Evolutionary conservation across 805 yeast species (phyloP).

Genomic region (Ogataea allantospora): DNA sequence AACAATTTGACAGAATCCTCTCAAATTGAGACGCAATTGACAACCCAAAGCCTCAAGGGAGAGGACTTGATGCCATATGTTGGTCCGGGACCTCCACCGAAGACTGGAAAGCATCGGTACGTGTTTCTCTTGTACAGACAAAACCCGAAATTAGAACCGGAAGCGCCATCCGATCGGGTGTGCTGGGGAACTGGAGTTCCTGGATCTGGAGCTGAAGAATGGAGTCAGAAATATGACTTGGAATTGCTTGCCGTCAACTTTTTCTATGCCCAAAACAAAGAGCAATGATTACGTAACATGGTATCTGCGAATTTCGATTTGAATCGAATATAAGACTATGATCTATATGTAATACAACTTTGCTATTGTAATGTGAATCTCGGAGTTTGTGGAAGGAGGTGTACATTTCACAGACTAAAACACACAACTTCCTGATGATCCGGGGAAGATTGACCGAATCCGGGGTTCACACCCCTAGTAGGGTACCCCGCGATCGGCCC

Average conservation of each 20-base stretch:
- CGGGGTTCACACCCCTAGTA: slow-evolving; percentile 1
- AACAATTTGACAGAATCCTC: slow-evolving; percentile 26
- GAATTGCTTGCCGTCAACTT: slow-evolving; percentile 75
- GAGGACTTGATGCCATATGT: slow-evolving; percentile 52
- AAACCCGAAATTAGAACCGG: slow-evolving; percentile 41
- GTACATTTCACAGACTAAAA: neutral
- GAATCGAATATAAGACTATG: too few relatives aligned
- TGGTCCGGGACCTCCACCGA: slow-evolving; percentile 91
- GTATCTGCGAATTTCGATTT: too few relatives aligned
- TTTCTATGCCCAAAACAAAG: slow-evolving; percentile 71
- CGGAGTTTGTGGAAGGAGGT: neutral
- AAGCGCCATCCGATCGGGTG: slow-evolving; percentile 53
- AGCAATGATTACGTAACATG: slow-evolving; percentile 21
- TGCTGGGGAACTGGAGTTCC: slow-evolving; percentile 88
- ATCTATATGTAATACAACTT: too few relatives aligned
- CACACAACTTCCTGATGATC: neutral
- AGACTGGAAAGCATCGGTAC: slow-evolving; percentile 85
- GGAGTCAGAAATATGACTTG: slow-evolving; percentile 62
- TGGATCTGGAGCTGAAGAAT: slow-evolving; percentile 72
- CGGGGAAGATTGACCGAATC: neutral
- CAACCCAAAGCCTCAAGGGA: slow-evolving; percentile 41
- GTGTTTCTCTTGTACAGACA: slow-evolving; percentile 75
- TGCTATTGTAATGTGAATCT: neutral
- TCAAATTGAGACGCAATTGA: slow-evolving; percentile 27
- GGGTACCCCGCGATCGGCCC: slow-evolving; percentile 3